Base-by-base conservation (phyloP, 805 yeast genomes). In the Starmerella etchellsii region DNA sequence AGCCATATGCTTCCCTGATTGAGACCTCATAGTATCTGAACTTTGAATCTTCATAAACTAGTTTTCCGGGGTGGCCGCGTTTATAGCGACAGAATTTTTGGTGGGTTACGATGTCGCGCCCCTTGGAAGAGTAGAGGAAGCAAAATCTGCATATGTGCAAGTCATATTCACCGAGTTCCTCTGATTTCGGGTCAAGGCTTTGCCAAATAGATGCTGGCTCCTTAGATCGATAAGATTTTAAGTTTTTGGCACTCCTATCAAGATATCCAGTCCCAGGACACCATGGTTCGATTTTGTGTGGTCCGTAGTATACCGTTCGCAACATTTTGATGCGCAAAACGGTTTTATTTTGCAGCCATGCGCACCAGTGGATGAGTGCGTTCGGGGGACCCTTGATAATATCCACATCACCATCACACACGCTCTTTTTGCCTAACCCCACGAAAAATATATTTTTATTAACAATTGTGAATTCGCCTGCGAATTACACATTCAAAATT, bases 241-340 rank as follows among this genome's bases (percentile, higher is more conserved):
- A 20, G n/a, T 51, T 40, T 39, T 45, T 46, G 24, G 55, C 44
- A 18, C 42, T 60, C 35, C 66, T 66, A 39, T 59, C 61, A 48
- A 85, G 82, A 56, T 83, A 79, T 1, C 84, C 93, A 3, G 82
- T 72, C 52, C 81, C 80, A 0, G 93, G 91, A 56, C 80, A 85
- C 95, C 96, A 84, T 2, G 96, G 78, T 40, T 74, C 69, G 46
- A 87, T 74, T 43, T 70, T 70, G 49, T 66, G 69, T 18, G 69
- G 66, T 0, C 95, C 96, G 46, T 82, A 72, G 26, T 67, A 69
- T 8, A 88, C 81, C 21, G 69, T 58, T 7, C 57, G 60, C 32
- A 87, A 76, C 63, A 87, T 87, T 23, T 10, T 8, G 10, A 7
- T 23, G 7, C 25, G 25, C 10, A 23, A 7, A n/a, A n/a, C n/a